Base-by-base conservation (phyloP, 805 yeast species). In the Hanseniaspora lindneri region DNA sequence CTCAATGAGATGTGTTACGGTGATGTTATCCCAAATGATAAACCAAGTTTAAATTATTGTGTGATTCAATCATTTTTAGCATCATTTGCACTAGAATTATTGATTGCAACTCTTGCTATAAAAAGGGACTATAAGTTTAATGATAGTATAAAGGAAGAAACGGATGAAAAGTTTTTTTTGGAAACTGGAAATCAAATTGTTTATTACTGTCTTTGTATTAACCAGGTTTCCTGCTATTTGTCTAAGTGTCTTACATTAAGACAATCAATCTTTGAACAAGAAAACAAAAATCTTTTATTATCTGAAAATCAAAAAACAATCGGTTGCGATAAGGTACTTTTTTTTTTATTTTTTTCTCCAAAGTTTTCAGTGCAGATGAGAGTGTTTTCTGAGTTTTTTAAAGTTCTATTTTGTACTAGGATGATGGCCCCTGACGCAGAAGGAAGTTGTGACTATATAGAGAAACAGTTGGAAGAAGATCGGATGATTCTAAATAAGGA, bases 1-100 rank as follows among this genome's bases (percentile, higher is more conserved):
- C 14, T 46, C 9, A 20, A 39, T 24, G 49, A 46, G n/a, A 24
- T 46, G 25, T 46, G 49, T 14, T 46, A 46, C 27, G 39, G 33
- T 16, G 43, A 46, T 19, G n/a, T 14, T 13, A 32, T 46, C 14
- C 49, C 49, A 13, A 14, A 17, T 11, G 29, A 37, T 25, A 19
- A 23, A 14, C 3, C 3, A 2, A 23, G 19, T 5, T 19, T 46
- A 23, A 41, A 29, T 23, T 27, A 13, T 30, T 13, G 19, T 2
- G 13, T 39, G 3, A 23, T 39, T 3, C 4, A 20, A 30, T 16
- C 49, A 3, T 46, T 46, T 27, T 13, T 46, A 16, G 36, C 43
- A 3, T 39, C 49, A 9, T 46, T 39, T 39, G 30, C 33, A 19
- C 8, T 40, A 11, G 49, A 46, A 9, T 6, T 46, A 8, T 17